These are phyloP conservation scores for Ogataea nakhonphanomensis DNA, from an alignment of 805 yeast species.

Conservation along the genomic window DNA sequence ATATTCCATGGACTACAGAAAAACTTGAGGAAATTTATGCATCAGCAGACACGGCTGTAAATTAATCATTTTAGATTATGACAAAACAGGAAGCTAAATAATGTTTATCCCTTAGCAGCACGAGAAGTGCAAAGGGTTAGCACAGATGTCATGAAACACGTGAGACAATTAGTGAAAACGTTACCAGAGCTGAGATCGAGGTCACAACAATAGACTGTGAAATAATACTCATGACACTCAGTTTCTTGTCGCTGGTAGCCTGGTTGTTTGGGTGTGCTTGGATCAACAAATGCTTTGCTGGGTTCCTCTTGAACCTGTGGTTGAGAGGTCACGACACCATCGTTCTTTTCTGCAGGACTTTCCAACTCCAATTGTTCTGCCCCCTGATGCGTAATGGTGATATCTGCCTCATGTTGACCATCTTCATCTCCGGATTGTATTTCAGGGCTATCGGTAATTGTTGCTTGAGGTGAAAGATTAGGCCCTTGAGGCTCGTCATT, in stretches of 20 bases:
- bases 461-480: conserved; percentile 20
- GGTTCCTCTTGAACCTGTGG: conserved; percentile 15
- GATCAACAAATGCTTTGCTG: conserved; percentile 13
- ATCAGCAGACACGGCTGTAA: background rate
- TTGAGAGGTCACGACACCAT: conserved; percentile 6
- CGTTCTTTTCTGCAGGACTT: background rate
- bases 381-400: background rate
- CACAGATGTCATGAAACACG: conserved; percentile 12
- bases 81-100: background rate
- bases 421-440: conserved; percentile 1
- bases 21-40: conserved; percentile 15
- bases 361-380: background rate
- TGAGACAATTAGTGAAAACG: conserved; percentile 10
- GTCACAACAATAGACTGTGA: conserved; percentile 13
- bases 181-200: conserved; percentile 12
- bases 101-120: conserved; percentile 5
- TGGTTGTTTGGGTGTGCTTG: conserved; percentile 10
- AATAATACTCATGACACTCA: conserved; percentile 30
- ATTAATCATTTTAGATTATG: background rate
- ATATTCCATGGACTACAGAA: conserved; percentile 49
- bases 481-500: background rate
- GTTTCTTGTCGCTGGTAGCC: conserved; percentile 29
- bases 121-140: conserved; percentile 11
- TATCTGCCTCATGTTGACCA: background rate
- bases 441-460: conserved; percentile 19